Evolutionary conservation across 345 rosid genomes (phyloP).

Genomic region (Mercurialis annua): DNA sequence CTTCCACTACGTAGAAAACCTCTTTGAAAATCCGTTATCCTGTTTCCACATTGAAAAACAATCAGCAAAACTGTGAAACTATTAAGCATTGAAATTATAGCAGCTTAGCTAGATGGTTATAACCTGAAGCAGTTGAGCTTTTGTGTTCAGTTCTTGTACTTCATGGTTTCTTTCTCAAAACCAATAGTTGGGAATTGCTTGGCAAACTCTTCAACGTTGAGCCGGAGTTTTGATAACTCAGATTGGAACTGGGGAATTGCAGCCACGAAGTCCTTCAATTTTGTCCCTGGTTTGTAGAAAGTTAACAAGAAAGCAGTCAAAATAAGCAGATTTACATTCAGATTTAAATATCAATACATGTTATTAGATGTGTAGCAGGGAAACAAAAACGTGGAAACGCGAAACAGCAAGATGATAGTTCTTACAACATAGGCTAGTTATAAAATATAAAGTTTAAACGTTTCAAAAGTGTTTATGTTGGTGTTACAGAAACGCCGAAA

Average conservation of each 20-base stretch:
- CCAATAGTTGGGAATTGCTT: constrained; percentile 97
- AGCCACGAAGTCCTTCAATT: constrained; percentile 79
- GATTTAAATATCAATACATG: background rate
- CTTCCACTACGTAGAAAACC: constrained; percentile 10
- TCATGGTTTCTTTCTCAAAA: constrained; percentile 92
- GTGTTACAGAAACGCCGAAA: too few species aligned
- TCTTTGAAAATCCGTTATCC: constrained; percentile 17
- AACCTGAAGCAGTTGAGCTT: constrained; percentile 17
- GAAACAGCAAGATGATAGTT: too few species aligned
- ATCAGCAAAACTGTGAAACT: constrained; percentile 1
- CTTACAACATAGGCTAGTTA: too few species aligned
- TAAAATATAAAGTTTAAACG: too few species aligned
- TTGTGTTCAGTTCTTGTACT: constrained; percentile 72
- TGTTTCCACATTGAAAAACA: constrained; percentile 3
- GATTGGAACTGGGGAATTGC: constrained; percentile 60
- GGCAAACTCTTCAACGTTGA: constrained; percentile 74
- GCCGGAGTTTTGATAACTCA: constrained; percentile 65
- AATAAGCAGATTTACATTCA: constrained; percentile 11
- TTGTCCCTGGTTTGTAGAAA: constrained; percentile 57
- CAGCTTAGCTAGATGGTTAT: constrained; percentile 2
- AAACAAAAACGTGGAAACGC: too few species aligned
- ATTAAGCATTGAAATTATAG: background rate
- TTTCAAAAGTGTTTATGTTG: too few species aligned
- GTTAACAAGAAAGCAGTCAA: constrained; percentile 12
- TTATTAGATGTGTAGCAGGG: background rate